Conservation (phyloP, 148 eudicot genomes). For the Oxyria digyna region DNA sequence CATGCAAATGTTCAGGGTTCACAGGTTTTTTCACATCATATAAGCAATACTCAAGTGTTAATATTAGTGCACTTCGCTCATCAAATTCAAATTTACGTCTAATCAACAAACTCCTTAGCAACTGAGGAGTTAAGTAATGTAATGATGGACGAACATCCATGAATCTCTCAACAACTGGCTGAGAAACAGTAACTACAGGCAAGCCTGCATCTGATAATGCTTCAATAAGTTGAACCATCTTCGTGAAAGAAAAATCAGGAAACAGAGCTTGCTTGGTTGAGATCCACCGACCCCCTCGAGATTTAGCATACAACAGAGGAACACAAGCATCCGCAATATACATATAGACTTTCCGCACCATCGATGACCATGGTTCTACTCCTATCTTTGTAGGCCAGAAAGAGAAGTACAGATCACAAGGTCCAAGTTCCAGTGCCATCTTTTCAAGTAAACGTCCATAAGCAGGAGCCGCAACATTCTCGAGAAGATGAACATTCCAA, state of each 20-base stretch:
- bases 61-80: constrained; percentile 52
- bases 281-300: constrained; percentile 96
- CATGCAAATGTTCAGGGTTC: constrained; percentile 50
- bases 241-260: constrained; percentile 74
- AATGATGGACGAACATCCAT: constrained; percentile 70
- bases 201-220: constrained; percentile 76
- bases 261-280: constrained; percentile 80
- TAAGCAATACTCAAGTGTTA: constrained; percentile 87
- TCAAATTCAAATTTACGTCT: constrained; percentile 67
- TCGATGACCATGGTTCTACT: constrained; percentile 84
- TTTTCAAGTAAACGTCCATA: constrained; percentile 86
- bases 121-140: constrained; percentile 82
- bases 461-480: constrained; percentile 93
- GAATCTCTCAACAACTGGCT: constrained; percentile 62
- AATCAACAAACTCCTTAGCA: constrained; percentile 66
- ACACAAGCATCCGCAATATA: constrained; percentile 69
- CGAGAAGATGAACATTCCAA: constrained; percentile 89
- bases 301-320: constrained; percentile 72
- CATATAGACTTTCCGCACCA: constrained; percentile 71
- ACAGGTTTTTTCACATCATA: constrained; percentile 50
- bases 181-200: constrained; percentile 55
- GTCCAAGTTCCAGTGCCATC: constrained; percentile 71
- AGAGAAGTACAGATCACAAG: constrained; percentile 64
- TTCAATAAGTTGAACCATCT: constrained; percentile 58
- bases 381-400: constrained; percentile 68